Evolutionary conservation across 805 yeast species (phyloP), one percentile per base, ranked within the genome.

Genomic region (Saccharomycopsis capsularis): DNA sequence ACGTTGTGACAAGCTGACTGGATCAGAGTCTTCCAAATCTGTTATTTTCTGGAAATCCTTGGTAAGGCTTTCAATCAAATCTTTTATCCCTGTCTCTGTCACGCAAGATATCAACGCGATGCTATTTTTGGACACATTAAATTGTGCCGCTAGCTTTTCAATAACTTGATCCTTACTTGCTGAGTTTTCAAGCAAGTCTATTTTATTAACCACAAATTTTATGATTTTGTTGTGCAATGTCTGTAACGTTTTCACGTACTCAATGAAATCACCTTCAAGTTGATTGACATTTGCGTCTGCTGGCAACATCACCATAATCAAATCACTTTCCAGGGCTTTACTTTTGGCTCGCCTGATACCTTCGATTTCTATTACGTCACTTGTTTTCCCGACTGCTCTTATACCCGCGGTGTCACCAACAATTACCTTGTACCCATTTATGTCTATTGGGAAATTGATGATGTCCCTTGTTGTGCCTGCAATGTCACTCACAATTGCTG

Each of bases 401-500:
- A 93, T 76, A 0, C 99, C 99, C 0, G 99, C 99, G 0, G 98
- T 90, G 62, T 93, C 99, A 2, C 95, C 87, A 21, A 90, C 64
- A 2, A 88, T 71, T 0, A 88, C 83, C 61, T 90, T 91, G 63
- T 73, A 88, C 0, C 99, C 99, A 30, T 75, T 74, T 2, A 93
- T 76, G 59, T 90, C 90, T 25, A 93, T 60, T 0, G 88, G 85
- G 1, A 88, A 77, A 56, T 89, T 95, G 22, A 93, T 75, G 0
- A 86, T 68, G 60, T 93, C 99, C 58, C 99, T 72, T 0, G 99
- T 93, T 0, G 99, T 93, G 0, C 99, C 99, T 1, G 95, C 95
- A 3, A 85, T 76, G 35, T 80, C 80, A 60, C 96, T 87, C 1
- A 93, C 98, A 35, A 93, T 88, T 0, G 96, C 95, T 16, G 88